Conservation (phyloP, 208 protist genomes). For the Trypanosoma cruzi region DNA sequence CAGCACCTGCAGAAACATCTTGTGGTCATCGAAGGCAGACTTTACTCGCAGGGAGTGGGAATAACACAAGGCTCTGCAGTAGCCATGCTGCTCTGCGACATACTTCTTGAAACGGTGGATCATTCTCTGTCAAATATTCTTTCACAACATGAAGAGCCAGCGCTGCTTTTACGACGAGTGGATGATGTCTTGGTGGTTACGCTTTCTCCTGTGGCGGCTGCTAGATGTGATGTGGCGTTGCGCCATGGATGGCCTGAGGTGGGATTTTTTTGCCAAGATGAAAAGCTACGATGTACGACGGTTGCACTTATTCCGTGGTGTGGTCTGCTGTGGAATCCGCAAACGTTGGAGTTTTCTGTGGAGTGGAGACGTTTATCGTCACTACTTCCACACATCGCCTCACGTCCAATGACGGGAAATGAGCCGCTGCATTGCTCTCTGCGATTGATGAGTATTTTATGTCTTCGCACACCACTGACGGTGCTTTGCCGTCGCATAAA, state of each 20-base stretch:
- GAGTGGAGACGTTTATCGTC: conserved; percentile 59
- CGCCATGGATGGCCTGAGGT: conserved; percentile 51
- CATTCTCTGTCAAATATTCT: conserved; percentile 28
- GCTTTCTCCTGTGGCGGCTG: conserved; percentile 47
- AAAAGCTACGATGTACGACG: conserved; percentile 29
- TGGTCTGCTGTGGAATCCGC: conserved; percentile 49
- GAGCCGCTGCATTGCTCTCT: conserved; percentile 21
- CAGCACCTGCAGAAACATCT: conserved; percentile 55
- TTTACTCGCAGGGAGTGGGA: conserved; percentile 53
- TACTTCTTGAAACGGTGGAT: conserved; percentile 42
- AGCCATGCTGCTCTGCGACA: conserved; percentile 77
- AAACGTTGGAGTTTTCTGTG: conserved; percentile 50
- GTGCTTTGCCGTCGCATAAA: conserved; percentile 58
- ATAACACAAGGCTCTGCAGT: conserved; percentile 80
- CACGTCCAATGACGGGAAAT: conserved; percentile 19
- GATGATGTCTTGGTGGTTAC: conserved; percentile 79
- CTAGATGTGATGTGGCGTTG: conserved; percentile 45
- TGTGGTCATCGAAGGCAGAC: conserved; percentile 36
- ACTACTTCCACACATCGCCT: conserved; percentile 32
- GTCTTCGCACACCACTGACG: conserved; percentile 48
- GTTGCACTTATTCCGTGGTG: conserved; percentile 48
- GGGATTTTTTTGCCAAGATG: conserved; percentile 46
- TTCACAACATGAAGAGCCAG: conserved; percentile 39
- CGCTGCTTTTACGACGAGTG: conserved; percentile 67
- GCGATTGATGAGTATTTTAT: conserved; percentile 44